Conservation (phyloP, 2,329 filamentous ascomycete species). For the Trichoderma asperellum region DNA sequence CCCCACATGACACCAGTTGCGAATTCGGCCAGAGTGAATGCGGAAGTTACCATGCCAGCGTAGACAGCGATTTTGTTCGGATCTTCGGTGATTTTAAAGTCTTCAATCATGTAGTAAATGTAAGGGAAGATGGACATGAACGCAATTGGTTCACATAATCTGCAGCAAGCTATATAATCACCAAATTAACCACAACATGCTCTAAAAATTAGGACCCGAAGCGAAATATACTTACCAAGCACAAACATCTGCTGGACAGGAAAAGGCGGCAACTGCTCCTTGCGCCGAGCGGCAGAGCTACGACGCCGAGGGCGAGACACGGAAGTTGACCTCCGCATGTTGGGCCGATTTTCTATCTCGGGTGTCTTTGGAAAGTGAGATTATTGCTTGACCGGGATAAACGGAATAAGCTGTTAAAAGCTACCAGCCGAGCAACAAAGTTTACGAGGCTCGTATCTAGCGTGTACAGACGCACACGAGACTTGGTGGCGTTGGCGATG, state of each 20-base stretch:
- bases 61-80: conserved; percentile 84
- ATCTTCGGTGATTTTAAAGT: conserved; percentile 82
- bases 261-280: conserved; percentile 40
- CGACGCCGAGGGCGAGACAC: conserved; percentile 35
- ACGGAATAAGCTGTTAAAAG: conserved; percentile 10
- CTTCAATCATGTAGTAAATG: conserved; percentile 95
- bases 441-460: conserved; percentile 19
- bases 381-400: conserved; percentile 6
- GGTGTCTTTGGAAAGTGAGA: background rate
- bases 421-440: conserved; percentile 24
- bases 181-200: background rate
- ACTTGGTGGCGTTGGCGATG: background rate
- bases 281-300: conserved; percentile 33
- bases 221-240: conserved; percentile 47
- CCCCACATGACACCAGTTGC: conserved; percentile 93
- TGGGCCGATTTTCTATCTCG: background rate
- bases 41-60: conserved; percentile 92
- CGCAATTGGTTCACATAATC: conserved; percentile 97
- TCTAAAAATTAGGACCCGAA: background rate
- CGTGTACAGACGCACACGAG: background rate
- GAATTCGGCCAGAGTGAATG: conserved; percentile 96
- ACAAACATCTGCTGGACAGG: conserved; percentile 56
- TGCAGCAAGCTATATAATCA: conserved; percentile 70
- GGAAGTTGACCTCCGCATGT: conserved; percentile 39
- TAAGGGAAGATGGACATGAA: conserved; percentile 99